Conservation (phyloP, 176 grass and related monocot species). For the Oryza officinalis region DNA sequence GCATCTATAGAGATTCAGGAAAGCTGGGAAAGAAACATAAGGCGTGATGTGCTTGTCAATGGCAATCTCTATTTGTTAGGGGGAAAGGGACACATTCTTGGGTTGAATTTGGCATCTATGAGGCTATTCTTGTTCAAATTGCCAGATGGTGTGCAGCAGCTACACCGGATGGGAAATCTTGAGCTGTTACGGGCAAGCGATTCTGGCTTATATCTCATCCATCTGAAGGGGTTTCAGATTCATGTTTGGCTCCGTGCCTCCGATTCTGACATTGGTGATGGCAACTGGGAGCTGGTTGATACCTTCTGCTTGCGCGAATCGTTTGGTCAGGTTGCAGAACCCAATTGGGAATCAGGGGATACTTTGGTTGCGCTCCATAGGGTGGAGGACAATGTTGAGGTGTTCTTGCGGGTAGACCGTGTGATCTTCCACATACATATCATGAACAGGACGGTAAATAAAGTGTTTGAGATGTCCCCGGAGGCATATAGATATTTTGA, state of each 20-base stretch:
- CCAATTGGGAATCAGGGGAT: neutral
- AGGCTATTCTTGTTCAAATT: neutral
- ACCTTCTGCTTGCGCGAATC: neutral
- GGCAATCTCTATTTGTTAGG: neutral
- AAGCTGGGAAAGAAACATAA: neutral
- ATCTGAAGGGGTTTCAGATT: neutral
- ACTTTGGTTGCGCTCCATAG: neutral
- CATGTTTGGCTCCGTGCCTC: neutral
- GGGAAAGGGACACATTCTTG: neutral
- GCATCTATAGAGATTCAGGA: neutral
- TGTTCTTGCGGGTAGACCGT: neutral
- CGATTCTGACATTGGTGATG: neutral
- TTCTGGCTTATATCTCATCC: neutral
- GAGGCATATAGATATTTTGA: neutral
- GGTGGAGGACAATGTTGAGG: neutral
- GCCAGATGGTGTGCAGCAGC: neutral
- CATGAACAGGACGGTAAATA: neutral
- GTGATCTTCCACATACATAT: neutral
- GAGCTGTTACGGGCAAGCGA: neutral
- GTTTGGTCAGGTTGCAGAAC: neutral
- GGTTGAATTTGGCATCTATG: neutral
- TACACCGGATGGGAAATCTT: neutral
- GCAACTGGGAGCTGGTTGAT: neutral
- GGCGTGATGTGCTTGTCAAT: neutral
- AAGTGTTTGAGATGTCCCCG: neutral